phyloP scores from a whole-genome alignment of 768 basidiomycete species.

The Mycena rosella region DNA sequence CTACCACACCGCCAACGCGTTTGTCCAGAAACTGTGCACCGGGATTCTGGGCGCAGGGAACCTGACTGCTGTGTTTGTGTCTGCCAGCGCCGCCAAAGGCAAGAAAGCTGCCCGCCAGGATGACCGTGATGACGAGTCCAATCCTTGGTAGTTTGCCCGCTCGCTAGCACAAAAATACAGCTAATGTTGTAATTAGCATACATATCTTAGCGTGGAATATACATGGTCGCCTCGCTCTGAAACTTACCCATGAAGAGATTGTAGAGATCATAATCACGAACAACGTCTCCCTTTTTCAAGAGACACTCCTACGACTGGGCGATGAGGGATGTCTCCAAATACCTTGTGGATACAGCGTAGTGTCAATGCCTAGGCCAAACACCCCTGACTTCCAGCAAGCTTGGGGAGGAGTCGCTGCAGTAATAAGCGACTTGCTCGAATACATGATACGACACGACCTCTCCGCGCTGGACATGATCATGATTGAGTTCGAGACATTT shows the following conservation, averaged over 20 bases:
- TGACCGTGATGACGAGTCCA: not conserved
- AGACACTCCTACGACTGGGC: slow-evolving; percentile 12
- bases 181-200: not conserved
- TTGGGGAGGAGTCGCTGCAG: slow-evolving; percentile 15
- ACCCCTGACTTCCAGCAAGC: not conserved
- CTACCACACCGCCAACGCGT: not conserved
- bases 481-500: slow-evolving; percentile 14
- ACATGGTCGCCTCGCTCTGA: slow-evolving; percentile 15
- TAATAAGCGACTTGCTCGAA: not conserved
- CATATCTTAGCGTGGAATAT: slow-evolving; percentile 20
- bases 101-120: not conserved
- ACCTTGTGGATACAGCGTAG: slow-evolving; percentile 9
- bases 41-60: not conserved
- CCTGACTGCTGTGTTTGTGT: not conserved
- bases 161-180: not conserved
- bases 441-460: slow-evolving; percentile 1
- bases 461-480: slow-evolving; percentile 8
- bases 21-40: not conserved
- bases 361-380: slow-evolving; percentile 3
- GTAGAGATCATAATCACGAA: not conserved
- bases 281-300: slow-evolving; percentile 14
- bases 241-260: slow-evolving; percentile 1
- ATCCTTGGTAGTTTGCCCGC: not conserved
- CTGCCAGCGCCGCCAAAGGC: not conserved
- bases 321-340: not conserved